Evolutionary conservation across 129 eudicot genomes (phyloP).

Genomic region (Heracleum sosnowskyi): DNA sequence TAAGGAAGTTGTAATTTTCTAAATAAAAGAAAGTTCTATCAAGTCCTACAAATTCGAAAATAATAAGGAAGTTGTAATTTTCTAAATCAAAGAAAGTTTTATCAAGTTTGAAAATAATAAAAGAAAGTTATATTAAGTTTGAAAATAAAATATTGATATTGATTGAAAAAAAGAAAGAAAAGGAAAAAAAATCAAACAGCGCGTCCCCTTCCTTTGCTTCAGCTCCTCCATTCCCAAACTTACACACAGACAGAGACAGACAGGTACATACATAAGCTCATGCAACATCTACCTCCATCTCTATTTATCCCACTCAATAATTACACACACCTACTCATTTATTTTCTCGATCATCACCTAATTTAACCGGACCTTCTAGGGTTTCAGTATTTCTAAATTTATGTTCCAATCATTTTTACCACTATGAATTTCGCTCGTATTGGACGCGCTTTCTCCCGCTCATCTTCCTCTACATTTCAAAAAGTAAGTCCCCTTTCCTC

Average conservation of each 20-base stretch:
- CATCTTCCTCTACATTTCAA: slow-evolving; percentile 26
- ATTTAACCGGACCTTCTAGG: not conserved
- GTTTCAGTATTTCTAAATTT: slow-evolving; percentile 16
- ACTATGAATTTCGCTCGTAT: slow-evolving; percentile 44
- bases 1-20: too few relatives aligned
- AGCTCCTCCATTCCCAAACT: slow-evolving; percentile 21
- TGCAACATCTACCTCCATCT: slow-evolving; percentile 25
- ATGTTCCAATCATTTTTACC: slow-evolving; percentile 9
- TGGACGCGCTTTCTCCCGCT: slow-evolving; percentile 35
- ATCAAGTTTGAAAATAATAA: too few relatives aligned
- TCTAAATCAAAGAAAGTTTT: too few relatives aligned
- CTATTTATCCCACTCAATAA: not conserved
- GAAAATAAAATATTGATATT: too few relatives aligned
- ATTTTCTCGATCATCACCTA: not conserved
- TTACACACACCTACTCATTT: not conserved
- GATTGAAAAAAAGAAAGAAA: not conserved
- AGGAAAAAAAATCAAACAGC: not conserved
- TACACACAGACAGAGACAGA: too few relatives aligned
- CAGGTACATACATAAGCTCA: not conserved
- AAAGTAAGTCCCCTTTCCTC: slow-evolving; percentile 15
- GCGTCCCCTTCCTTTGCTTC: not conserved
- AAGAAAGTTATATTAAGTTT: too few relatives aligned
- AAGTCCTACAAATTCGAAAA: too few relatives aligned
- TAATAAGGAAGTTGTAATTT: too few relatives aligned
- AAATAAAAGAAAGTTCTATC: too few relatives aligned